These are phyloP conservation scores for Jaapia argillacea DNA, from an alignment of 768 basidiomycete species.

Conservation along the genomic window DNA sequence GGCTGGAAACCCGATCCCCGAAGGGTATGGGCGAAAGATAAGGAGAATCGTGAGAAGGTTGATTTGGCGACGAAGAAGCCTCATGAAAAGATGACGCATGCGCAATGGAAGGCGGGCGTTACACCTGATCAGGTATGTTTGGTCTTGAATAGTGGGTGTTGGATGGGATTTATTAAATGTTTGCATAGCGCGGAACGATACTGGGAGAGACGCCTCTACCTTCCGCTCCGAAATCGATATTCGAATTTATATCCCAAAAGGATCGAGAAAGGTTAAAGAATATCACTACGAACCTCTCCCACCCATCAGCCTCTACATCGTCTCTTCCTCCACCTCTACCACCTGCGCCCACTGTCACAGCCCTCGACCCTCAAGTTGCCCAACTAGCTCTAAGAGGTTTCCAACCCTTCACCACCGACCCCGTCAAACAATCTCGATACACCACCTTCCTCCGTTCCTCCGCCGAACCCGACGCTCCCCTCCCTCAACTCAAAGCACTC, in stretches of 20 bases:
- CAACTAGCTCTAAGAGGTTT: conserved; percentile 84
- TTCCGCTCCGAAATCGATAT: conserved; percentile 70
- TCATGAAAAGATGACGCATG: conserved; percentile 23
- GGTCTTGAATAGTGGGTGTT: conserved; percentile 3
- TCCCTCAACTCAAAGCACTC: conserved; percentile 37
- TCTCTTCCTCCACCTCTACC: conserved; percentile 19
- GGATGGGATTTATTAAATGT: conserved; percentile 3
- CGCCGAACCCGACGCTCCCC: conserved; percentile 33
- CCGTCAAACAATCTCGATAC: conserved; percentile 79
- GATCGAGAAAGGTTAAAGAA: conserved; percentile 78
- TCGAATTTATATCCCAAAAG: conserved; percentile 90
- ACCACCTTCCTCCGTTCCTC: conserved; percentile 72
- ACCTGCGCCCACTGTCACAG: conserved; percentile 35
- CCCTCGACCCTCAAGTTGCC: conserved; percentile 68
- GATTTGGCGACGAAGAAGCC: conserved; percentile 5
- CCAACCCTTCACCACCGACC: conserved; percentile 75
- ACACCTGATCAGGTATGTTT: conserved; percentile 64
- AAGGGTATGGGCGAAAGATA: conserved; percentile 55
- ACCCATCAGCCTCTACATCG: conserved; percentile 15
- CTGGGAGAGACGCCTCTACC: conserved; percentile 76
- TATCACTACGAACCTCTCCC: conserved; percentile 27
- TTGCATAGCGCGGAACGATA: conserved; percentile 60
- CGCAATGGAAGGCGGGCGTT: conserved; percentile 47
- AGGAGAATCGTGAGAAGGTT: conserved; percentile 23
- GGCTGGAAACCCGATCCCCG: conserved; percentile 83